Evolutionary conservation across 768 basidiomycete genomes (phyloP).

Genomic region (Cystobasidium ongulense): DNA sequence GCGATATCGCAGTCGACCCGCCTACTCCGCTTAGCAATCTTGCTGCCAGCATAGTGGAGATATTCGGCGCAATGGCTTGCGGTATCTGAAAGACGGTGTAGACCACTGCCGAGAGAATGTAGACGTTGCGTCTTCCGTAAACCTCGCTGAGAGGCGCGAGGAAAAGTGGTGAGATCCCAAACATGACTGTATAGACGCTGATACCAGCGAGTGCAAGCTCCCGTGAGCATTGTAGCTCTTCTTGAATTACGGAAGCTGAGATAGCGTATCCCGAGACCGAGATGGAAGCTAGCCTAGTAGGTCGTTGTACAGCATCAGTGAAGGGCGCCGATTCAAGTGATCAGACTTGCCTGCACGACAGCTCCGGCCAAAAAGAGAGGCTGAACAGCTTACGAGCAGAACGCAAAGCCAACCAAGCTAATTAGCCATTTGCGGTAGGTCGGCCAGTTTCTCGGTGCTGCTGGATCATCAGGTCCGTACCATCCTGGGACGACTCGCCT

Average conservation of each 20-base stretch:
- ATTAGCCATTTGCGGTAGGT: background rate
- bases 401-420: background rate
- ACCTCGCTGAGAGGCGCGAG: conserved; percentile 1
- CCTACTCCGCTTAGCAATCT: background rate
- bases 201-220: background rate
- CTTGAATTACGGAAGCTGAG: background rate
- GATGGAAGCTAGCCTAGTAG: too few relatives aligned
- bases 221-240: background rate
- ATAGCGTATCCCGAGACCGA: background rate
- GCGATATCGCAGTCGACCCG: background rate
- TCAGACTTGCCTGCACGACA: background rate
- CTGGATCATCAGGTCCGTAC: background rate
- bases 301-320: too few relatives aligned
- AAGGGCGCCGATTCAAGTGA: too few relatives aligned
- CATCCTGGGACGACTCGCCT: background rate
- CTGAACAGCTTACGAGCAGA: background rate
- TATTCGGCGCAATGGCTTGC: conserved; percentile 19
- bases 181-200: background rate
- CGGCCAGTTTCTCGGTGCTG: conserved; percentile 2
- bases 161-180: background rate
- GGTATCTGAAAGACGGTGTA: conserved; percentile 4
- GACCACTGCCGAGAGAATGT: conserved; percentile 4
- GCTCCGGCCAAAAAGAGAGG: background rate
- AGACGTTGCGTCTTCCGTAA: background rate
- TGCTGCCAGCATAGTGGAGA: background rate